A percentile compares a stretch with the other conserved stretches of the same genome.
Conservation (phyloP, 352 stramenopile genomes). For the Phytophthora fragariaefolia region DNA sequence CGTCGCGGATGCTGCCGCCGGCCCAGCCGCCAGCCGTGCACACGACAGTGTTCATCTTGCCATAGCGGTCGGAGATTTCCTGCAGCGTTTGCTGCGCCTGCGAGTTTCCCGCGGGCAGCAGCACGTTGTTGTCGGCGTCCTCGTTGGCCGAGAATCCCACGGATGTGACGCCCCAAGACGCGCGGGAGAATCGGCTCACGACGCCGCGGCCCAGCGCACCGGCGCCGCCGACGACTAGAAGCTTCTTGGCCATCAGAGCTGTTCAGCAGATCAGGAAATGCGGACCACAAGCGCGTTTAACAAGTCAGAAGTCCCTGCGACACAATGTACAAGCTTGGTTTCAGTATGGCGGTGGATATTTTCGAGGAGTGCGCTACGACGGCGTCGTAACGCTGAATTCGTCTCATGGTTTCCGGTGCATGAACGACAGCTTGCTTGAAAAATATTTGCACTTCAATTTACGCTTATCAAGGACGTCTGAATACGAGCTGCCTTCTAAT, state of each 20-base stretch:
- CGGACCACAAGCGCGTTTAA: not conserved
- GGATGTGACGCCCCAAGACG: constrained; percentile 73
- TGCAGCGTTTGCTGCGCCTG: constrained; percentile 63
- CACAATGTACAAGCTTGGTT: not conserved
- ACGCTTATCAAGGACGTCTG: constrained; percentile 18
- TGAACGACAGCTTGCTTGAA: not conserved
- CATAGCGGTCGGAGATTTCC: constrained; percentile 55
- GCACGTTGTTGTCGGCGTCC: constrained; percentile 50
- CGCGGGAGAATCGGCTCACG: constrained; percentile 60
- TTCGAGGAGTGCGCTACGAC: not conserved
- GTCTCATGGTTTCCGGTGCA: not conserved
- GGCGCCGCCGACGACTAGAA: constrained; percentile 79
- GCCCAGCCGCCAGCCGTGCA: constrained; percentile 85
- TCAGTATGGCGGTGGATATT: not conserved
- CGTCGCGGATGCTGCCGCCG: constrained; percentile 73
- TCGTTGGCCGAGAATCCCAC: constrained; percentile 74
- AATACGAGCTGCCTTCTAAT: constrained; percentile 23
- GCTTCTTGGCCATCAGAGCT: constrained; percentile 51
- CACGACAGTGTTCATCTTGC: constrained; percentile 76
- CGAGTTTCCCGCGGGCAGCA: constrained; percentile 57
- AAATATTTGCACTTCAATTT: constrained; percentile 30
- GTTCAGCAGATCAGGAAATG: constrained; percentile 5
- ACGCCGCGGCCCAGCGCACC: constrained; percentile 79
- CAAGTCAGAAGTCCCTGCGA: not conserved
- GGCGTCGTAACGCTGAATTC: not conserved